Conservation (phyloP, 2,329 filamentous ascomycete species). For the Cryphonectria naterciae region DNA sequence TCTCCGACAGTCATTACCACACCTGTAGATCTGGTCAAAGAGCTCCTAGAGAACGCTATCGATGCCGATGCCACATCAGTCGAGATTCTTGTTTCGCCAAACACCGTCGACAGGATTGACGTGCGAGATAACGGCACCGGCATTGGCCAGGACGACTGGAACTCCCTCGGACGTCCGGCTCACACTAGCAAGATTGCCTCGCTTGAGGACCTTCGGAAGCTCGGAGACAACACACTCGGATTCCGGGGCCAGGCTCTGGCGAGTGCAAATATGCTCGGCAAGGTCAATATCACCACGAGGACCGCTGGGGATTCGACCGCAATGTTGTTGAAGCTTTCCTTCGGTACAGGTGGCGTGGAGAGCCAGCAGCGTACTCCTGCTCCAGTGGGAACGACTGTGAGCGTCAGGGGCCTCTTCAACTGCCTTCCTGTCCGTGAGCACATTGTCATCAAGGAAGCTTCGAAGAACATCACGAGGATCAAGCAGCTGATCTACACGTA, state of each 20-base stretch:
- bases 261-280: conserved; percentile 63
- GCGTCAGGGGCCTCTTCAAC: conserved; percentile 62
- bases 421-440: conserved; percentile 67
- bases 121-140: conserved; percentile 77
- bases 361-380: conserved; percentile 48
- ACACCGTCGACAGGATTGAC: conserved; percentile 71
- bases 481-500: conserved; percentile 66
- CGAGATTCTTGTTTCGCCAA: conserved; percentile 64
- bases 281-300: conserved; percentile 66
- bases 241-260: conserved; percentile 78
- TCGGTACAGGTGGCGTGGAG: conserved; percentile 46
- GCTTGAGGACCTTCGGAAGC: conserved; percentile 63
- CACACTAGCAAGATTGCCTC: conserved; percentile 74
- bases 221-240: conserved; percentile 67
- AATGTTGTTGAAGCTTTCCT: conserved; percentile 48
- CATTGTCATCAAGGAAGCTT: conserved; percentile 58
- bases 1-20: conserved; percentile 64
- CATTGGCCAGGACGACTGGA: conserved; percentile 65
- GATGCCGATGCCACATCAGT: conserved; percentile 71
- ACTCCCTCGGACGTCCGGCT: conserved; percentile 64
- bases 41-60: conserved; percentile 77
- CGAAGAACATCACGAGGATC: conserved; percentile 60
- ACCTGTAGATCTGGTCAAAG: conserved; percentile 69
- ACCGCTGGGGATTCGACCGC: conserved; percentile 65
- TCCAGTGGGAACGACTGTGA: conserved; percentile 71